Conservation (phyloP, 2,329 filamentous ascomycete genomes). For the Byssothecium circinans region DNA sequence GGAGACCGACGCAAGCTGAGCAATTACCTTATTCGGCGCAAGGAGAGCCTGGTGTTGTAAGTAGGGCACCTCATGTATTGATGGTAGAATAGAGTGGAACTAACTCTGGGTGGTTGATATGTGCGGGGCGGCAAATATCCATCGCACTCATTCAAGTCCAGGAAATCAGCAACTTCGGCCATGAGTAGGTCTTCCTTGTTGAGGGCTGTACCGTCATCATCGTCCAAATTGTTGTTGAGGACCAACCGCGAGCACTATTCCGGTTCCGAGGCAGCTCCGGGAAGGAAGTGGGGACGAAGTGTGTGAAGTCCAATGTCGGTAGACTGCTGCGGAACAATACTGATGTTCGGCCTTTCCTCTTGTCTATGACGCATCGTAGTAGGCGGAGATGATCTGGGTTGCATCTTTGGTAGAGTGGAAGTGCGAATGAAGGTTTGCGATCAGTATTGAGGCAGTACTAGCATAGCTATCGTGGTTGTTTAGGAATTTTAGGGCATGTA, state of each 20-base stretch:
- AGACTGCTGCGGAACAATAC: slow-evolving; percentile 9
- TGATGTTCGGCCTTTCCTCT: slow-evolving; percentile 12
- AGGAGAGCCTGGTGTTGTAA: slow-evolving; percentile 12
- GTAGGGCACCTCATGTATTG: background rate
- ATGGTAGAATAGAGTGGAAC: background rate
- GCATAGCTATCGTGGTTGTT: background rate
- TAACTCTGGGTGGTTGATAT: slow-evolving; percentile 10
- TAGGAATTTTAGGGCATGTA: background rate
- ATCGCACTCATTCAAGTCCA: slow-evolving; percentile 17
- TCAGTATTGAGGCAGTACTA: background rate
- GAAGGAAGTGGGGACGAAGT: slow-evolving; percentile 10
- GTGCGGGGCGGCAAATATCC: slow-evolving; percentile 14
- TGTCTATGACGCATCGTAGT: background rate
- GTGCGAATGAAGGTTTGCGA: background rate
- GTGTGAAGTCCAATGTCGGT: slow-evolving; percentile 6
- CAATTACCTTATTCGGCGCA: slow-evolving; percentile 6
- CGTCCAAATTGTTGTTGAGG: slow-evolving; percentile 3
- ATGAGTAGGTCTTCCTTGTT: slow-evolving; percentile 14
- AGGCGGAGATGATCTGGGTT: background rate
- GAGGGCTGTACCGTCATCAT: background rate
- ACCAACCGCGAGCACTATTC: background rate
- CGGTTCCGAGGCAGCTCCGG: slow-evolving; percentile 1
- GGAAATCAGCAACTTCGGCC: slow-evolving; percentile 22
- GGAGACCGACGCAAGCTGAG: slow-evolving; percentile 4
- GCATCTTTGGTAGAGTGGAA: background rate